phyloP scores from a whole-genome alignment of 441 rosid genomes.

The Syzygium malaccense region DNA sequence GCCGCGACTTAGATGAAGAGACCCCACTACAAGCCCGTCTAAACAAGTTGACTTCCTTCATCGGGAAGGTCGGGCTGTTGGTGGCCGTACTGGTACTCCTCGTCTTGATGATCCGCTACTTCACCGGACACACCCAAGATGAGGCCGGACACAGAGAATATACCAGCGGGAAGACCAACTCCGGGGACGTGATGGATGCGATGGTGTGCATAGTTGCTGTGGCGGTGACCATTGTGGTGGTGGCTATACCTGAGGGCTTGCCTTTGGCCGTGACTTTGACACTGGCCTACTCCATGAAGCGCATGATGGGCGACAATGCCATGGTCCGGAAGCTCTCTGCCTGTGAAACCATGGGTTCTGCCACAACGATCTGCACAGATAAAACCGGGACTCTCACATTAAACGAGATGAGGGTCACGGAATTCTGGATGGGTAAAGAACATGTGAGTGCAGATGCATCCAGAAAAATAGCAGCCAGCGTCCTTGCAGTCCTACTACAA shows the following conservation, averaged over 20 bases:
- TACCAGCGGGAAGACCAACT: neutral
- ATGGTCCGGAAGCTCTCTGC: neutral
- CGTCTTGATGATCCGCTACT: neutral
- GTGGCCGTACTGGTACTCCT: neutral
- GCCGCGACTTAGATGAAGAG: neutral
- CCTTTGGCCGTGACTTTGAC: neutral
- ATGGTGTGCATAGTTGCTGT: neutral
- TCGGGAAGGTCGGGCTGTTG: neutral
- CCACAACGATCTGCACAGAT: neutral
- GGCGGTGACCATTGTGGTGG: neutral
- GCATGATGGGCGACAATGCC: neutral
- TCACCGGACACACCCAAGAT: neutral
- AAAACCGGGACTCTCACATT: neutral
- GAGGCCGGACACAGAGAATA: neutral
- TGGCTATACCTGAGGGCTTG: constrained; percentile 2
- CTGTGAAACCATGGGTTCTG: constrained; percentile 1
- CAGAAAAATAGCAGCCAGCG: neutral
- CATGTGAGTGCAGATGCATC: neutral
- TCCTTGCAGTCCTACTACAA: neutral
- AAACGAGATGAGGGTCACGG: neutral
- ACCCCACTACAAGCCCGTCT: neutral
- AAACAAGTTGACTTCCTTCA: neutral
- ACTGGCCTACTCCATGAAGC: neutral
- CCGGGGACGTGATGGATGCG: neutral
- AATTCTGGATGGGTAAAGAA: neutral